Base-by-base conservation (phyloP, 768 basidiomycete species). In the Phlegmacium glaucopus region DNA sequence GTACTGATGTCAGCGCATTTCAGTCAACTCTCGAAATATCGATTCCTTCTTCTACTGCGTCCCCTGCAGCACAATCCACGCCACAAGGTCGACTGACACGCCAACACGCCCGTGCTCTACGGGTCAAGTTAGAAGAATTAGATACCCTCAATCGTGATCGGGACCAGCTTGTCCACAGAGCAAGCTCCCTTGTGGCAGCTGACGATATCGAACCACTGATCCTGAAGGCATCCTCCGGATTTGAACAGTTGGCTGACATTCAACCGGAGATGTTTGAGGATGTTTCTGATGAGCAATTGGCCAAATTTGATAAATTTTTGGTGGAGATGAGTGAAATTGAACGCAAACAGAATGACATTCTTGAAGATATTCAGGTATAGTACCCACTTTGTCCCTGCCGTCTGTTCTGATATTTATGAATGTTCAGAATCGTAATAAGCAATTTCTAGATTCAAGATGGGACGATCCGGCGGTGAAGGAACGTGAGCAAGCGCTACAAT, bases 251-350 rank as follows among this genome's bases (percentile, higher is more conserved):
- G 62, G 69, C 72, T 3, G 83, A 91, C 56, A 79, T 91, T 13
- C 82, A 84, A 29, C 83, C 94, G 0, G 87, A 83, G 17, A 87
- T 87, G 84, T 97, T 97, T 61, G 90, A 94, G 58, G 86, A 88
- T 45, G 71, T 90, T 10, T 79, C 86, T 25, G 85, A 91, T 47
- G 77, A 82, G 50, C 87, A 90, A 57, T 65, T 97, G 42, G 76
- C 75, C 1, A 94, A 93, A 66, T 94, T 92, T 52, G 87, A 90
- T 48, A 77, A 76, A 50, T 86, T 84, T 59, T 70, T 97, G 29
- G 71, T 77, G 29, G 80, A 78, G 45, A 74, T 85, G 32, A 72
- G 52, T 12, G 70, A 73, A 28, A 70, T 76, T 39, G 77, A 78
- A 51, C 69, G 66, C 56, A 78, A 76, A 58, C 91, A 95, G 56